Evolutionary conservation across 176 grass and related monocot genomes (phyloP).

Genomic region (Tuctoria greenei): DNA sequence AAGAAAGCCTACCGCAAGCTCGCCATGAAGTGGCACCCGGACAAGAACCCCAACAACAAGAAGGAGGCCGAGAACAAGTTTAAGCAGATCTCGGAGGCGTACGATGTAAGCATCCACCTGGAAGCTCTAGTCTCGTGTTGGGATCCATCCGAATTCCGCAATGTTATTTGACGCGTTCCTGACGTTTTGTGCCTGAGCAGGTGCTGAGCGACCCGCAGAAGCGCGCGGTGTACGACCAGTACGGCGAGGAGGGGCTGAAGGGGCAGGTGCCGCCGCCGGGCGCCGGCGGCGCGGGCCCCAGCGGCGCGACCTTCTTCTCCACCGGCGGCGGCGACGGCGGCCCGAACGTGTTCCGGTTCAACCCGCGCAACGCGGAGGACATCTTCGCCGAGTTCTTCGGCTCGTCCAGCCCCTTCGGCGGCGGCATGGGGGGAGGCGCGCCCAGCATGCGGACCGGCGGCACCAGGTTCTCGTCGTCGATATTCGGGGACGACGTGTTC

Average conservation of each 20-base stretch:
- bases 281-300: slow-evolving; percentile 37
- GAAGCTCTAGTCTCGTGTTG: neutral
- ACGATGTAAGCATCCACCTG: slow-evolving; percentile 62
- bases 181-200: slow-evolving; percentile 30
- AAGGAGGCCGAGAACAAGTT: slow-evolving; percentile 94
- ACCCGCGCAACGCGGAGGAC: slow-evolving; percentile 86
- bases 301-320: slow-evolving; percentile 63
- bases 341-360: slow-evolving; percentile 66
- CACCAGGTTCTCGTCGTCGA: slow-evolving; percentile 55
- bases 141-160: no score
- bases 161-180: slow-evolving; percentile 1
- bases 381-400: slow-evolving; percentile 97
- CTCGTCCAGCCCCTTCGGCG: slow-evolving; percentile 68
- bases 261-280: slow-evolving; percentile 85
- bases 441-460: slow-evolving; percentile 51
- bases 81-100: slow-evolving; percentile 98
- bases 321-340: slow-evolving; percentile 60
- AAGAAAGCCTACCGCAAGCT: slow-evolving; percentile 98
- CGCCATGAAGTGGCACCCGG: slow-evolving; percentile 98
- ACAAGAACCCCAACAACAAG: slow-evolving; percentile 97
- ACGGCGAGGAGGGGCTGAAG: slow-evolving; percentile 92
- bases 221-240: slow-evolving; percentile 92
- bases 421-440: slow-evolving; percentile 60
- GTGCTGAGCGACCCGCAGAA: slow-evolving; percentile 84
- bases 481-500: slow-evolving; percentile 74